Conservation (phyloP, 106 monocot species). For the Posidonia australis region DNA sequence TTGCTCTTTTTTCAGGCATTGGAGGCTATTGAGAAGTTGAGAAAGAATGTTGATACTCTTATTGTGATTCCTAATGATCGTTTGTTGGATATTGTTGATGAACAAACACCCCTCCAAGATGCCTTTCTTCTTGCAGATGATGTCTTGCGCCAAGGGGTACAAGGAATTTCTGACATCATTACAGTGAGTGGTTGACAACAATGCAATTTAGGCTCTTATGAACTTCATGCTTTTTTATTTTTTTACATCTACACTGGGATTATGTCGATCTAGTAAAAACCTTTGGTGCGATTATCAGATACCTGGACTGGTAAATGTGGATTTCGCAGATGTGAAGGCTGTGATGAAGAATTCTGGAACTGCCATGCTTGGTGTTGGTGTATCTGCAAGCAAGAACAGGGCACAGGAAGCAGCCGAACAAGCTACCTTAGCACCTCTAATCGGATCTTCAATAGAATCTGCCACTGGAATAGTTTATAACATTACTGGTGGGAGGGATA, state of each 20-base stretch:
- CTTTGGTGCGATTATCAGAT: conserved; percentile 32
- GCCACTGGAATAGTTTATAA: conserved; percentile 97
- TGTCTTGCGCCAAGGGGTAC: conserved; percentile 94
- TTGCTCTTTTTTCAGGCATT: conserved; percentile 41
- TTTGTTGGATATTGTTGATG: conserved; percentile 80
- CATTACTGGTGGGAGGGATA: conserved; percentile 93
- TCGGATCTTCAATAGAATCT: conserved; percentile 85
- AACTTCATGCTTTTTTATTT: not conserved
- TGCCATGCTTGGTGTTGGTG: conserved; percentile 97
- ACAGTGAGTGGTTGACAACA: no score
- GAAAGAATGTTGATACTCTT: conserved; percentile 92
- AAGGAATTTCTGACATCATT: conserved; percentile 97
- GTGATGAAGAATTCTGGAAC: conserved; percentile 98
- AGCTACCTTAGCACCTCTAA: conserved; percentile 87
- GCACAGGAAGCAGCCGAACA: conserved; percentile 99
- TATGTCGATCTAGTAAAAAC: not conserved
- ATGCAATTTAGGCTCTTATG: no score
- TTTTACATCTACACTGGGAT: not conserved
- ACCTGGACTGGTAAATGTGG: conserved; percentile 95
- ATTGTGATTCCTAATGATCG: conserved; percentile 97
- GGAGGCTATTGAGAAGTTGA: conserved; percentile 87
- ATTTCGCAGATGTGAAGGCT: conserved; percentile 98
- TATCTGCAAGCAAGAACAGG: conserved; percentile 87
- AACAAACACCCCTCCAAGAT: conserved; percentile 94
- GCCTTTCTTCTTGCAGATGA: conserved; percentile 97